phyloP scores from a whole-genome alignment of 1,284 basidiomycete genomes.

The Cutaneotrichosporon spelunceum region DNA sequence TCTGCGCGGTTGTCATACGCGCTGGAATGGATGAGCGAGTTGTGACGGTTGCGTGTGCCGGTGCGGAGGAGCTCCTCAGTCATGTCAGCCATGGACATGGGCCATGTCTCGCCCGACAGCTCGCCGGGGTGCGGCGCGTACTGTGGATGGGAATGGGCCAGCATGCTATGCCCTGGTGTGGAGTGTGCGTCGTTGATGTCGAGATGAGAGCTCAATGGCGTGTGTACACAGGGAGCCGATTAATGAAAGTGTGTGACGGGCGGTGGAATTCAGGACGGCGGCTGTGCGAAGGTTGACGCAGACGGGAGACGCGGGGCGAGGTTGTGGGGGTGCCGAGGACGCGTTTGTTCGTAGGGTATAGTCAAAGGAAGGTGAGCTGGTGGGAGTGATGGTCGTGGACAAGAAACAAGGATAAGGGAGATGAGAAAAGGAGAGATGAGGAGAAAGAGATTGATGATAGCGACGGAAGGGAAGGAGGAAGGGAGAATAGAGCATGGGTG shows the following conservation, averaged over 20 bases:
- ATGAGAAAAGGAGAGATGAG: background rate
- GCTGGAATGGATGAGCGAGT: constrained; percentile 10
- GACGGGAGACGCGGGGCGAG: background rate
- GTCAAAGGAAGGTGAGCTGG: background rate
- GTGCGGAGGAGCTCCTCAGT: constrained; percentile 21
- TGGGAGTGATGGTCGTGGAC: background rate
- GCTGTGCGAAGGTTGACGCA: background rate
- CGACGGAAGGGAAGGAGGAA: background rate
- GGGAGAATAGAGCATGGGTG: background rate
- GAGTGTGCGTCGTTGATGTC: background rate
- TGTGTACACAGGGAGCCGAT: background rate
- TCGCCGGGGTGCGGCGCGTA: constrained; percentile 25
- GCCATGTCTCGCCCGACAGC: constrained; percentile 20
- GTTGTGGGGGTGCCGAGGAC: background rate
- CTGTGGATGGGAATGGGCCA: background rate
- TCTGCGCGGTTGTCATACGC: constrained; percentile 21
- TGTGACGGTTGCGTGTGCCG: constrained; percentile 15
- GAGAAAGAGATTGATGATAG: background rate
- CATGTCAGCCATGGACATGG: constrained; percentile 21
- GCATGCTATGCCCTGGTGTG: background rate
- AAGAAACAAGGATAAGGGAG: background rate
- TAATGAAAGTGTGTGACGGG: background rate
- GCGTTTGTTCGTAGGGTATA: background rate
- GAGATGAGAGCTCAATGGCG: background rate
- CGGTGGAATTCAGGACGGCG: background rate